Evolutionary conservation across 192 early-diverging fungal species (phyloP).

Genomic region (Coemansia sp.): DNA sequence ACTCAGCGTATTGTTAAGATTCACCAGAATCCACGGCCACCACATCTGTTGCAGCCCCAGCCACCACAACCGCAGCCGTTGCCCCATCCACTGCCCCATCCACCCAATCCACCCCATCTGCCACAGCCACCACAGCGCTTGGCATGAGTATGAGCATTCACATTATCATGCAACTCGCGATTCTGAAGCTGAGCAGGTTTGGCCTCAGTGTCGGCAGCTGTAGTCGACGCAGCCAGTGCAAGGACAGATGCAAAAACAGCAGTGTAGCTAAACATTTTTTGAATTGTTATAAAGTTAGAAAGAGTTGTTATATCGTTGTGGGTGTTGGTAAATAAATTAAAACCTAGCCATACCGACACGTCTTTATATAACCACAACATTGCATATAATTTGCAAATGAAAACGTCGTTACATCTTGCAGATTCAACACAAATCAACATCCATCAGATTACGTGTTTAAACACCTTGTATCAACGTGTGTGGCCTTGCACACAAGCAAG

Average conservation of each 20-base stretch:
- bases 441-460: conserved; percentile 37
- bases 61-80: conserved; percentile 3
- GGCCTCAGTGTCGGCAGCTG: neutral
- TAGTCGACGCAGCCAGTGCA: neutral
- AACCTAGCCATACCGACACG: neutral
- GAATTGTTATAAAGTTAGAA: neutral
- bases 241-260: neutral
- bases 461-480: conserved; percentile 65
- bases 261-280: neutral
- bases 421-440: neutral
- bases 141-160: neutral
- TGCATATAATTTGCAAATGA: neutral
- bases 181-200: neutral
- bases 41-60: neutral
- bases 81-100: neutral
- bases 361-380: neutral
- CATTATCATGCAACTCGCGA: neutral
- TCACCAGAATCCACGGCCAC: neutral
- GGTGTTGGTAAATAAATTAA: neutral
- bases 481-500: conserved; percentile 57
- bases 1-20: too few species aligned
- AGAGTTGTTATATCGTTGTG: neutral
- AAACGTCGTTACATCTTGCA: neutral
- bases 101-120: neutral
- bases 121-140: neutral